Evolutionary conservation across 177 flowering plant species (phyloP).

Genomic region (Vitis hybrid): DNA sequence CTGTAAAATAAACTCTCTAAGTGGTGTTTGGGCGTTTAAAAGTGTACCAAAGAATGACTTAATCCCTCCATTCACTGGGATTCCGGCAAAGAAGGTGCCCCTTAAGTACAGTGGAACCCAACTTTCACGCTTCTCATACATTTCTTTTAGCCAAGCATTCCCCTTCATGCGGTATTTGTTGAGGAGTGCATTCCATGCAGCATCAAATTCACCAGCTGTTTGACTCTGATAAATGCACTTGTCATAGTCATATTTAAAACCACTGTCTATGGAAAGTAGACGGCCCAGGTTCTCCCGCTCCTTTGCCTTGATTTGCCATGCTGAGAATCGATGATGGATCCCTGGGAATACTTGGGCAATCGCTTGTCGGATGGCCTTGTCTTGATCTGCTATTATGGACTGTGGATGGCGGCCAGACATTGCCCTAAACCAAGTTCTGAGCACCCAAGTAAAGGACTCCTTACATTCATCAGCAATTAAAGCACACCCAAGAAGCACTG

Average conservation of each 20-base stretch:
- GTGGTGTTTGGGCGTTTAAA: slow-evolving; percentile 41
- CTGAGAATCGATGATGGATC: slow-evolving; percentile 47
- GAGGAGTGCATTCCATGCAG: slow-evolving; percentile 42
- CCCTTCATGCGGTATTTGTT: slow-evolving; percentile 39
- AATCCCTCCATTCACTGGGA: slow-evolving; percentile 35
- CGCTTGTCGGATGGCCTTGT: slow-evolving; percentile 44
- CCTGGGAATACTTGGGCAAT: slow-evolving; percentile 49
- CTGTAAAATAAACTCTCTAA: slow-evolving; percentile 38
- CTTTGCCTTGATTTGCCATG: slow-evolving; percentile 54
- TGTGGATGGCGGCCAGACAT: slow-evolving; percentile 55
- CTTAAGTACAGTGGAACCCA: slow-evolving; percentile 58
- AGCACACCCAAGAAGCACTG: slow-evolving; percentile 64
- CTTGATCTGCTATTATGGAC: slow-evolving; percentile 64
- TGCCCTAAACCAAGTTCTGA: slow-evolving; percentile 51
- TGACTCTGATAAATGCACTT: slow-evolving; percentile 43
- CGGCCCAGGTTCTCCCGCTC: slow-evolving; percentile 35
- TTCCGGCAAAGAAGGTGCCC: slow-evolving; percentile 62
- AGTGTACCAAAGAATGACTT: slow-evolving; percentile 41
- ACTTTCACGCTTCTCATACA: slow-evolving; percentile 46
- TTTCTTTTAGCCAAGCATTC: slow-evolving; percentile 48
- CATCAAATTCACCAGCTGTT: slow-evolving; percentile 46
- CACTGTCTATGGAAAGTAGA: slow-evolving; percentile 26
- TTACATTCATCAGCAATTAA: slow-evolving; percentile 50
- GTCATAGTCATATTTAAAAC: slow-evolving; percentile 47
- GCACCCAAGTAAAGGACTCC: slow-evolving; percentile 54